Evolutionary conservation across 2,329 filamentous ascomycete species (phyloP), one percentile per base, ranked within the genome.

Genomic region (Cyphellophora attinorum): DNA sequence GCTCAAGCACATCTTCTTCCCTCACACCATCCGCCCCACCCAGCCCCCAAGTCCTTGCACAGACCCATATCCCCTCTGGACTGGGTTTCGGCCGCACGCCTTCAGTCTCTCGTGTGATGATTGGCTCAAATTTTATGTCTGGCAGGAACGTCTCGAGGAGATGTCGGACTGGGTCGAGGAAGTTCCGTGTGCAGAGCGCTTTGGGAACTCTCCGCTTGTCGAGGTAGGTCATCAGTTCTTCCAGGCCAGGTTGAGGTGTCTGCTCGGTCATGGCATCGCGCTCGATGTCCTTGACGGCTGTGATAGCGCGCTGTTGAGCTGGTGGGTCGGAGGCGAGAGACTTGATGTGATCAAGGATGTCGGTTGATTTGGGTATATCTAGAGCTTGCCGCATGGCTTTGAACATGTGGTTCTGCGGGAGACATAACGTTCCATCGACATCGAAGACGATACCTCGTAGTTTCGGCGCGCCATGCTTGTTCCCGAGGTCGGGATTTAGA

Each of bases 381-480:
- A 96, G 72, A 5, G 76, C 79, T 11, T 63, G 54, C 45, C 75
- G 80, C 89, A 98, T 96, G 53, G 93, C 72, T 13, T 62, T 58
- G 61, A 96, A 96, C 89, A 96, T 98, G 70, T 94, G 85, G 49
- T 82, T 91, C 60, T 96, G 89, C 0, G 89, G 89, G 38, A 88
- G 65, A 56, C 86, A 95, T 40, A 96, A 61, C 15, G 89, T 98
- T 3, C 89, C 89, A 58, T 98, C 89, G 44, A 98, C 84, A 61
- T 98, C 89, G 60, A 96, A 96, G 11, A 96, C 65, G 16, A 79
- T 68, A 2, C 75, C 75, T 48, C 67, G 65, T 37, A 79, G 50
- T 18, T 49, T 50, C 27, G 68, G 65, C 12, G 39, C 33, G 13
- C 41, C 30, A n/a, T 38, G 31, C 2, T 31, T 38, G 8, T 39